Conservation (phyloP, 345 rosid genomes). For the Sisymbrium irio region DNA sequence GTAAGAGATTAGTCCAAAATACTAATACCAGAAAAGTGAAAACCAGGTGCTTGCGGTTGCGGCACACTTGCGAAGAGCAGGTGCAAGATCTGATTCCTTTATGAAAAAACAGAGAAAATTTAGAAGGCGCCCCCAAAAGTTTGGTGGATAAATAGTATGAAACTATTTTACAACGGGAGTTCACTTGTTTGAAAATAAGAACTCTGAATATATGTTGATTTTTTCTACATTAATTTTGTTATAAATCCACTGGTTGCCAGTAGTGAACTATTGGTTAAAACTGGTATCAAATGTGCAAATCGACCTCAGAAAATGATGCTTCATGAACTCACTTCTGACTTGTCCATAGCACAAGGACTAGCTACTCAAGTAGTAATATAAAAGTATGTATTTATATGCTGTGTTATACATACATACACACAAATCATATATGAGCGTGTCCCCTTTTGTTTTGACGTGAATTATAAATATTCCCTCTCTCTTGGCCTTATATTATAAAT, state of each 20-base stretch:
- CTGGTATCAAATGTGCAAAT: background rate
- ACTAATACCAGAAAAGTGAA: slow-evolving; percentile 9
- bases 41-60: slow-evolving; percentile 25
- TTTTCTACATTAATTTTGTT: background rate
- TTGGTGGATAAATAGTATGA: background rate
- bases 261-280: background rate
- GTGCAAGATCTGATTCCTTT: slow-evolving; percentile 20
- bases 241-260: background rate
- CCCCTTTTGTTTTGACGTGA: slow-evolving; percentile 30
- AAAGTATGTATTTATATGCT: slow-evolving; percentile 4
- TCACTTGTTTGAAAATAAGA: background rate
- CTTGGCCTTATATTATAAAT: slow-evolving; percentile 18
- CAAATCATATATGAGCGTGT: slow-evolving; percentile 1
- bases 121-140: background rate
- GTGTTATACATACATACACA: background rate
- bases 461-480: slow-evolving; percentile 28
- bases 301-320: slow-evolving; percentile 22
- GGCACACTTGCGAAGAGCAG: slow-evolving; percentile 7
- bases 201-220: background rate
- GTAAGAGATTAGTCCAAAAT: slow-evolving; percentile 7
- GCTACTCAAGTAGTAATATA: slow-evolving; percentile 14
- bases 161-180: background rate
- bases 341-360: slow-evolving; percentile 11
- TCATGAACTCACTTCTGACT: slow-evolving; percentile 22
- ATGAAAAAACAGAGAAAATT: background rate